Conservation (phyloP, 2,329 filamentous ascomycete species). For the Pezicula rhizophila region DNA sequence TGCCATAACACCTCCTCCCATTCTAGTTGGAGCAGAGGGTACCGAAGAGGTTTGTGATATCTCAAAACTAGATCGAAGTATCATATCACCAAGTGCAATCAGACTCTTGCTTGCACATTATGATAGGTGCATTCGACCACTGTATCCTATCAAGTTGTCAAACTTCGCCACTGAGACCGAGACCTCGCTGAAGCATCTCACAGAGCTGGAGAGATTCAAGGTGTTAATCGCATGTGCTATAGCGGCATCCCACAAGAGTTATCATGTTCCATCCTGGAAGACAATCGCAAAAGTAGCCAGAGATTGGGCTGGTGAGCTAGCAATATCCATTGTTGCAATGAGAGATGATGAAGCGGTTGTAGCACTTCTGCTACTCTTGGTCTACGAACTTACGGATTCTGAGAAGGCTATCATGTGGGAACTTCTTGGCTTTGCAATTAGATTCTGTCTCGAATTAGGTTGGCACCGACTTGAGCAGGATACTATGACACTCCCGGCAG, state of each 20-base stretch:
- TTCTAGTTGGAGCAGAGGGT: background rate
- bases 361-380: background rate
- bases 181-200: background rate
- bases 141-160: background rate
- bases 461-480: background rate
- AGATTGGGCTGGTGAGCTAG: background rate
- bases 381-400: conserved; percentile 2
- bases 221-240: background rate
- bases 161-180: background rate
- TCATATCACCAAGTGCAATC: background rate
- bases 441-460: background rate
- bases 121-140: background rate
- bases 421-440: conserved; percentile 1
- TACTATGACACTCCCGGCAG: no score
- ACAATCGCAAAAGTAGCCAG: background rate
- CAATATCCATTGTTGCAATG: background rate
- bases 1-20: background rate
- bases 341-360: background rate
- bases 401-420: background rate
- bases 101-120: background rate
- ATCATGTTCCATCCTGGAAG: background rate
- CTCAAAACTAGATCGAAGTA: background rate
- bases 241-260: background rate
- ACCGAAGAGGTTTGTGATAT: background rate
- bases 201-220: background rate